These are phyloP conservation scores for Blastobotrys mokoenaii DNA, from an alignment of 805 yeast species.

Conservation along the genomic window DNA sequence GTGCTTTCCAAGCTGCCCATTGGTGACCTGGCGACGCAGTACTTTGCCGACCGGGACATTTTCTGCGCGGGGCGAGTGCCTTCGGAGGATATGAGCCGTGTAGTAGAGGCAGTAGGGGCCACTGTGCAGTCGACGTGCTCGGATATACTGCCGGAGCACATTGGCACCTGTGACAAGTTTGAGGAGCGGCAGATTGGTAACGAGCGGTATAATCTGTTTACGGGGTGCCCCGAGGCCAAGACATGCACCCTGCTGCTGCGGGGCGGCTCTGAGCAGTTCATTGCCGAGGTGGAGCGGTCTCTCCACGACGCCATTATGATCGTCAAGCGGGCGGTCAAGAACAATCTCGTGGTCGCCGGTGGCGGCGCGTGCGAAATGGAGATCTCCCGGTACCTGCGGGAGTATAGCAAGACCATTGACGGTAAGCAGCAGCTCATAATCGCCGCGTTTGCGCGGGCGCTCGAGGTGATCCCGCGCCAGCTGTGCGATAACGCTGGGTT, in stretches of 20 bases:
- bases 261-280: slow-evolving; percentile 98
- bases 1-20: slow-evolving; percentile 92
- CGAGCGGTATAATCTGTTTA: slow-evolving; percentile 87
- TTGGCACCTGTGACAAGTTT: slow-evolving; percentile 78
- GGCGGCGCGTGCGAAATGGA: slow-evolving; percentile 99
- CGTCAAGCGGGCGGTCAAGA: slow-evolving; percentile 87
- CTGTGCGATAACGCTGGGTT: slow-evolving; percentile 98
- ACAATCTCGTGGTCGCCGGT: slow-evolving; percentile 87
- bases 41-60: slow-evolving; percentile 89
- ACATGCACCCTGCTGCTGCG: slow-evolving; percentile 90
- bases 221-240: slow-evolving; percentile 85
- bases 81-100: slow-evolving; percentile 84
- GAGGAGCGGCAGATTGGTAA: slow-evolving; percentile 96
- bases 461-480: slow-evolving; percentile 95
- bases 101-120: slow-evolving; percentile 91
- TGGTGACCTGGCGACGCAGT: slow-evolving; percentile 98
- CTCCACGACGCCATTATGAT: slow-evolving; percentile 98
- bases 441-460: slow-evolving; percentile 86
- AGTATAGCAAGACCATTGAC: slow-evolving; percentile 75
- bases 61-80: slow-evolving; percentile 97
- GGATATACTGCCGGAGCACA: slow-evolving; percentile 57
- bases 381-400: slow-evolving; percentile 78
- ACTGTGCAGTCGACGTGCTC: slow-evolving; percentile 59
- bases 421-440: slow-evolving; percentile 94
- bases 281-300: slow-evolving; percentile 96